Evolutionary conservation across 148 eudicot genomes (phyloP), one percentile per base, ranked within the genome.

Genomic region (Cornus florida): DNA sequence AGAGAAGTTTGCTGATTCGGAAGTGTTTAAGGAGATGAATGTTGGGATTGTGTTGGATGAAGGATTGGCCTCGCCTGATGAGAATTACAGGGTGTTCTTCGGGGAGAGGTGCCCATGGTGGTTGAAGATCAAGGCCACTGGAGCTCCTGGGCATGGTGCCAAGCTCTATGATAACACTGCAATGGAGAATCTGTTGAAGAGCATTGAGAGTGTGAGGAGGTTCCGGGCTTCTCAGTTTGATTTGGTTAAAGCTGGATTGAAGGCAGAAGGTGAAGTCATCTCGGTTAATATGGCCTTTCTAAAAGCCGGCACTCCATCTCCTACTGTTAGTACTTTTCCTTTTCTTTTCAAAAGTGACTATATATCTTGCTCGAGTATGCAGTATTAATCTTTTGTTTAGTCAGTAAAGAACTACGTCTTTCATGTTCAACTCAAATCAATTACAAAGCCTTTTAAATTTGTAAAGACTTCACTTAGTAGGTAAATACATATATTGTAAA

Each of bases 131-230:
- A 96, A 96, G 88, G 91, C 99, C 22, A 81, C 85, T 70, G 99
- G 99, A 38, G 89, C 91, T 20, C 99, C 99, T 70, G 99, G 99
- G 19, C 99, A 96, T 43, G 99, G 99, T 20, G 93, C 99, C 1
- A 96, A 92, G 91, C 82, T 96, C 57, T 96, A 92, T 83, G 99
- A 96, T 73, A 91, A 92, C 68, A 86, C 92, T 60, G 99, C 99
- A 2, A 88, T 92, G 94, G 99, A 96, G 84, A 96, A 96, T 92
- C 70, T 96, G 73, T 69, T 93, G 39, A 96, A 91, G 90, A 96
- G 99, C 86, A 88, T 96, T 50, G 97, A 96, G 90, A 94, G 86
- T 79, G 71, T 93, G 12, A 87, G 91, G 82, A 92, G 99, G 84
- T 96, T 91, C 76, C 90, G 99, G 69, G 90, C 91, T 28, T 75